phyloP scores from a whole-genome alignment of 441 rosid genomes.

The Euphorbia schlechtendalii region DNA sequence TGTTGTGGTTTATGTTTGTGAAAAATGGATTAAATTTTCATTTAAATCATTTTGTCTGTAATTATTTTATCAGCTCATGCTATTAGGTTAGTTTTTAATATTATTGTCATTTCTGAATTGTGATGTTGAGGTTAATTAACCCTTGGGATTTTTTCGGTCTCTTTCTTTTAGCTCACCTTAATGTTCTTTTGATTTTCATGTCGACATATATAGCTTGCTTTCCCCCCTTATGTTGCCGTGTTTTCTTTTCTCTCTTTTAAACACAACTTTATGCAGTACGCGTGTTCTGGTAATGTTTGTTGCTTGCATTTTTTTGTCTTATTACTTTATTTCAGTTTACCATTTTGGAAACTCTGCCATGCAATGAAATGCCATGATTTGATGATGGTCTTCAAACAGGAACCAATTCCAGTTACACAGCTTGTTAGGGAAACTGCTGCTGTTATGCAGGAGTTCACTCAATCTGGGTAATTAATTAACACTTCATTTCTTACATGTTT shows the following conservation, averaged over 20 bases:
- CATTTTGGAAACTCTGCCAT: not conserved
- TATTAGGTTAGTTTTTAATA: too few relatives aligned
- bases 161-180: not conserved
- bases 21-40: not conserved
- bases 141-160: not conserved
- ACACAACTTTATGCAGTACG: not conserved
- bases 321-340: not conserved
- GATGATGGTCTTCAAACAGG: conserved; percentile 33
- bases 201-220: not conserved
- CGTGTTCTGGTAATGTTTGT: not conserved
- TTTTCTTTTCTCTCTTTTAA: not conserved
- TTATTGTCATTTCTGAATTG: too few relatives aligned
- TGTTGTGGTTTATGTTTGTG: not conserved
- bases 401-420: conserved; percentile 91
- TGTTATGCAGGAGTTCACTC: conserved; percentile 99
- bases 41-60: not conserved
- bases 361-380: not conserved
- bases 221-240: not conserved
- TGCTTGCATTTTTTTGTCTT: not conserved
- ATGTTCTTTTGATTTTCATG: not conserved
- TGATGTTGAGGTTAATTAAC: not conserved
- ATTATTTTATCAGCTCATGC: too few relatives aligned
- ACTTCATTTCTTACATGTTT: not conserved
- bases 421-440: conserved; percentile 97
- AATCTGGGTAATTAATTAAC: conserved; percentile 81